These are phyloP conservation scores for Nothopassalora personata DNA, from an alignment of 2,329 filamentous ascomycete species.

Conservation along the genomic window DNA sequence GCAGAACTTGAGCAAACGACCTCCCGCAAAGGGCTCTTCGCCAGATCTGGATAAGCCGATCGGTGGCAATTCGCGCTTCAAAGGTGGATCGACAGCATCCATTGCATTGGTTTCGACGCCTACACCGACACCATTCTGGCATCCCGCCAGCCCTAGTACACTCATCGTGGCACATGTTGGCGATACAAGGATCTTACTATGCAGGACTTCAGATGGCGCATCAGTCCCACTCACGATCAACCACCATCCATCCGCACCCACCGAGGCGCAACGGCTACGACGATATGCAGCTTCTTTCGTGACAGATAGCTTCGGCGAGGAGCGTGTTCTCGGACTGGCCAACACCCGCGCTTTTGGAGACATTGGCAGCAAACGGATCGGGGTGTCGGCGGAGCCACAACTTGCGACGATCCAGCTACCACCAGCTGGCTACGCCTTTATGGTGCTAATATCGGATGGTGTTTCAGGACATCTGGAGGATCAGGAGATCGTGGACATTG, in stretches of 20 bases:
- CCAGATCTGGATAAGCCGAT: conserved; percentile 56
- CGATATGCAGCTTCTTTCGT: conserved; percentile 83
- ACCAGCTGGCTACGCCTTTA: conserved; percentile 80
- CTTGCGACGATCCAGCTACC: conserved; percentile 71
- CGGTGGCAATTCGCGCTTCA: conserved; percentile 71
- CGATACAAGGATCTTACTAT: conserved; percentile 85
- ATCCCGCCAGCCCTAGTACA: conserved; percentile 77
- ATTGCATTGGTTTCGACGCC: conserved; percentile 88
- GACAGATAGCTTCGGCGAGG: conserved; percentile 94
- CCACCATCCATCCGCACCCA: conserved; percentile 84
- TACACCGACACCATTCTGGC: conserved; percentile 89
- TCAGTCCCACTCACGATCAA: conserved; percentile 80
- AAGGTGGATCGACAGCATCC: conserved; percentile 88
- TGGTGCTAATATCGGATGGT: conserved; percentile 84
- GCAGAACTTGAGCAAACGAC: conserved; percentile 31
- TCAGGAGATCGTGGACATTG: conserved; percentile 91
- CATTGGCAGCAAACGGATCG: conserved; percentile 83
- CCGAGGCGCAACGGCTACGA: conserved; percentile 75
- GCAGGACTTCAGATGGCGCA: conserved; percentile 74
- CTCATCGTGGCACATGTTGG: conserved; percentile 86
- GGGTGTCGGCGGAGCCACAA: conserved; percentile 90
- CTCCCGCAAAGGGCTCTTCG: conserved; percentile 37
- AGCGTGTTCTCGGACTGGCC: conserved; percentile 86
- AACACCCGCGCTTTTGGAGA: conserved; percentile 95
- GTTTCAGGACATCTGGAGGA: conserved; percentile 80